Conservation (phyloP, 1,284 basidiomycete genomes). For the Fomes fomentarius region DNA sequence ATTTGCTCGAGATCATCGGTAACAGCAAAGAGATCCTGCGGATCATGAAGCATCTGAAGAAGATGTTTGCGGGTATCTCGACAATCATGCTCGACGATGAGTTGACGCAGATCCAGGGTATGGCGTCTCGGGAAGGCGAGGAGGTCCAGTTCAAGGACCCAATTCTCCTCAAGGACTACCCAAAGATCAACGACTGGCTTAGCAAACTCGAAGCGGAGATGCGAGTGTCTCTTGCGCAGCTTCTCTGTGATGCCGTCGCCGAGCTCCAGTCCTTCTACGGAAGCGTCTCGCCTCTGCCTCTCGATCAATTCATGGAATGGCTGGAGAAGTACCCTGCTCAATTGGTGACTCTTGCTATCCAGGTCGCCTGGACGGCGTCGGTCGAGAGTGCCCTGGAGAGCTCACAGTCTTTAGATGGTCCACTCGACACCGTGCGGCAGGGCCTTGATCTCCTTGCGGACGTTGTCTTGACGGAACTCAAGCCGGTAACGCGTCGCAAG, state of each 20-base stretch:
- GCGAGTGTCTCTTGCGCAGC: slow-evolving; percentile 87
- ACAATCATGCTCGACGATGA: slow-evolving; percentile 91
- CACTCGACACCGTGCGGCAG: slow-evolving; percentile 79
- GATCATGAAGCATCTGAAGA: slow-evolving; percentile 98
- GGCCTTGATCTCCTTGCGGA: slow-evolving; percentile 95
- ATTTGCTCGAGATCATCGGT: slow-evolving; percentile 97
- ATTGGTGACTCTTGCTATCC: slow-evolving; percentile 91
- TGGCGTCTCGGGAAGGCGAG: slow-evolving; percentile 95
- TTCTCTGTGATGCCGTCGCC: slow-evolving; percentile 78
- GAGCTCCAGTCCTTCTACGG: slow-evolving; percentile 86
- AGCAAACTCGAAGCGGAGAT: slow-evolving; percentile 92
- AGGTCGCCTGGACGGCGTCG: slow-evolving; percentile 91
- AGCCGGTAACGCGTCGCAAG: slow-evolving; percentile 89
- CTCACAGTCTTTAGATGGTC: slow-evolving; percentile 57
- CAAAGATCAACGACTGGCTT: slow-evolving; percentile 99
- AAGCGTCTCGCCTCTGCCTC: slow-evolving; percentile 53
- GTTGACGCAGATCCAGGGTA: slow-evolving; percentile 83
- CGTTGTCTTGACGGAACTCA: slow-evolving; percentile 90
- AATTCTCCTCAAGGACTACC: slow-evolving; percentile 89
- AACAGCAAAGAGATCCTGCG: slow-evolving; percentile 98
- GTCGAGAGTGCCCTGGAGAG: slow-evolving; percentile 78
- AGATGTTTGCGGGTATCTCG: slow-evolving; percentile 99
- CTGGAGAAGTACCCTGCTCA: slow-evolving; percentile 95
- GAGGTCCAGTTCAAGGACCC: slow-evolving; percentile 85
- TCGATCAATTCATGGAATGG: slow-evolving; percentile 84